These are phyloP conservation scores for Xylaria telfairii DNA, from an alignment of 495 filamentous ascomycete species.

Conservation along the genomic window DNA sequence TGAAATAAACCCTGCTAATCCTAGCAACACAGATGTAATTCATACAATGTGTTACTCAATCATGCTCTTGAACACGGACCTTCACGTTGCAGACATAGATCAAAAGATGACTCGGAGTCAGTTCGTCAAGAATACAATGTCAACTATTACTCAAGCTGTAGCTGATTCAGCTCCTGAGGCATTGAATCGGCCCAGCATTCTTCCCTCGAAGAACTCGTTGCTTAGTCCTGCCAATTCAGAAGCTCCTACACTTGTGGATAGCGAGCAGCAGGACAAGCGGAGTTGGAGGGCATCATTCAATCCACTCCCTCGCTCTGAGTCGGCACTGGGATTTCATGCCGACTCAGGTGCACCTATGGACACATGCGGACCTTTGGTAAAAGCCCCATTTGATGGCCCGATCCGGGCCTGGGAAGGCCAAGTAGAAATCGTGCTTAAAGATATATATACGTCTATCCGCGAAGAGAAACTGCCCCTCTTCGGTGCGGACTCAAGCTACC, in stretches of 20 bases:
- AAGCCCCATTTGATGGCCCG: slow-evolving; percentile 75
- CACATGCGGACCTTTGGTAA: slow-evolving; percentile 73
- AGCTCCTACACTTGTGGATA: slow-evolving; percentile 44
- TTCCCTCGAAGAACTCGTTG: slow-evolving; percentile 43
- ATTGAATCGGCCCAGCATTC: slow-evolving; percentile 62
- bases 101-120: slow-evolving; percentile 93
- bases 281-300: slow-evolving; percentile 54
- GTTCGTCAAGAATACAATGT: slow-evolving; percentile 96
- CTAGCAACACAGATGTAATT: slow-evolving; percentile 72
- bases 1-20: slow-evolving; percentile 23
- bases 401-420: slow-evolving; percentile 86
- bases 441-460: slow-evolving; percentile 89
- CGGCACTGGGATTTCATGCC: slow-evolving; percentile 44
- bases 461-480: slow-evolving; percentile 83
- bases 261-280: slow-evolving; percentile 53
- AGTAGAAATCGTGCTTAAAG: slow-evolving; percentile 86
- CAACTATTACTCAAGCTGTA: slow-evolving; percentile 80
- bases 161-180: slow-evolving; percentile 71
- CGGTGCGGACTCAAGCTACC: slow-evolving; percentile 60
- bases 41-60: slow-evolving; percentile 98
- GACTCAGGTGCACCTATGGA: slow-evolving; percentile 41
- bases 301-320: slow-evolving; percentile 52
- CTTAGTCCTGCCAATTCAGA: slow-evolving; percentile 40
- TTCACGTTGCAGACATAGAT: slow-evolving; percentile 93
- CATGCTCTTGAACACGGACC: slow-evolving; percentile 92